Base-by-base conservation (phyloP, 768 basidiomycete genomes). In the Pisolithus marmoratus region DNA sequence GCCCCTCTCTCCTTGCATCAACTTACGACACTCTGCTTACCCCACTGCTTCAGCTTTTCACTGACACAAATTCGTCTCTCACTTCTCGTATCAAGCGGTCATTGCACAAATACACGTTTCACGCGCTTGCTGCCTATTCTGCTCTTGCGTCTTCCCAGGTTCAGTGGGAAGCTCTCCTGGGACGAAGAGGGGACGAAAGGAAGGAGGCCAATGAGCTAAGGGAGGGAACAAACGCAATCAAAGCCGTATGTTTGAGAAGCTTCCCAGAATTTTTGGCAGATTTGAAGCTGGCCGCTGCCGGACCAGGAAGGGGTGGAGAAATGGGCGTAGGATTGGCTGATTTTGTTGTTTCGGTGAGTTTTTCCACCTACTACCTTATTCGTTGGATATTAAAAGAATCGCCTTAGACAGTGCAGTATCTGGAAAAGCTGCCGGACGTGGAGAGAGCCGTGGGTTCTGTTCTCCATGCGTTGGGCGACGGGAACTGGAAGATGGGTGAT, bases 401-500 rank as follows among this genome's bases (percentile, higher is more conserved):
- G 36, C 55, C n/a, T 23, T 57, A 89, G 85, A 83, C 84, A 0
- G 75, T 85, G 17, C 73, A 77, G 38, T 92, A 88, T 61, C 63
- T 93, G 55, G 79, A 86, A 50, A 74, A 78, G 48, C 69, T 93
- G 3, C 86, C 87, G 0, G 79, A 84, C 46, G 85, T 91, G 3
- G 76, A 82, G 50, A 75, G 72, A 17, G 87, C 86, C 1, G 87
- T 84, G 9, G 78, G 78, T 1, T 73, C 85, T 1, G 82, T 84
- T 0, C 70, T 92, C 36, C 63, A 81, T 38, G 79, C 82, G 2
- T 77, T 93, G 1, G 90, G 90, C 0, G 90, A 93, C 54, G 90
- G 90, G 9, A 92, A 92, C 57, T 92, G 90, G 90, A 88, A 82
- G 68, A 92, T 93, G 90, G 90, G 90, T 4, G 88, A 89, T 54